Conservation (phyloP, 2,329 filamentous ascomycete genomes). For the Paraphaeosphaeria minitans region DNA sequence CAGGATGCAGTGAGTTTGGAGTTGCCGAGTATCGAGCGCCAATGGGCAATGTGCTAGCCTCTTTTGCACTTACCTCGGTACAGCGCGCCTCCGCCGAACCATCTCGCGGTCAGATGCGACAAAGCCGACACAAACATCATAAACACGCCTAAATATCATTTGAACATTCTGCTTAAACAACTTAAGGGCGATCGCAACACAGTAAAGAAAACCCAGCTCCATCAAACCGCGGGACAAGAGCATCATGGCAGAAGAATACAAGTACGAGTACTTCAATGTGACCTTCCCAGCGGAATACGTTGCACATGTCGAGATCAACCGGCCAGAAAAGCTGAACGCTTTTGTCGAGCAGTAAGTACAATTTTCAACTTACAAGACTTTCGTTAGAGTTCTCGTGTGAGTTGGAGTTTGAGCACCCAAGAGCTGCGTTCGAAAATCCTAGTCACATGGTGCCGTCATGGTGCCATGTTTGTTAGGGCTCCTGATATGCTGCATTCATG, state of each 20-base stretch:
- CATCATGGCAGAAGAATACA: constrained; percentile 42
- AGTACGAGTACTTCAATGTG: constrained; percentile 73
- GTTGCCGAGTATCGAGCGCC: background rate
- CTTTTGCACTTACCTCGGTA: constrained; percentile 8
- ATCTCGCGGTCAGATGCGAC: constrained; percentile 5
- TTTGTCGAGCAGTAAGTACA: constrained; percentile 69
- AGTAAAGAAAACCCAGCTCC: background rate
- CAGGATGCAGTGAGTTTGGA: background rate
- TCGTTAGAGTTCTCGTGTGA: background rate
- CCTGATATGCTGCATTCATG: no score
- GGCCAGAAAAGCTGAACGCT: constrained; percentile 84
- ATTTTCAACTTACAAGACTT: background rate
- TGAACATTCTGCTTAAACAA: background rate
- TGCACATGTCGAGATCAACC: constrained; percentile 91
- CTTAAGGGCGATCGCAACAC: background rate
- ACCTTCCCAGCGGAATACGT: constrained; percentile 74
- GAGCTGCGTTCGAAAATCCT: background rate
- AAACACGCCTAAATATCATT: background rate
- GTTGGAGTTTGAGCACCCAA: background rate
- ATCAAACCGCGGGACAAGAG: background rate
- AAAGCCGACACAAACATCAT: constrained; percentile 1
- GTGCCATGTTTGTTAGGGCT: no score
- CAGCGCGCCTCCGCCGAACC: background rate
- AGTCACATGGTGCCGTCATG: background rate
- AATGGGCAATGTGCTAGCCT: constrained; percentile 2